Conservation (phyloP, 2,329 filamentous ascomycete species). For the Immersiporthe knoxdaviesiana region DNA sequence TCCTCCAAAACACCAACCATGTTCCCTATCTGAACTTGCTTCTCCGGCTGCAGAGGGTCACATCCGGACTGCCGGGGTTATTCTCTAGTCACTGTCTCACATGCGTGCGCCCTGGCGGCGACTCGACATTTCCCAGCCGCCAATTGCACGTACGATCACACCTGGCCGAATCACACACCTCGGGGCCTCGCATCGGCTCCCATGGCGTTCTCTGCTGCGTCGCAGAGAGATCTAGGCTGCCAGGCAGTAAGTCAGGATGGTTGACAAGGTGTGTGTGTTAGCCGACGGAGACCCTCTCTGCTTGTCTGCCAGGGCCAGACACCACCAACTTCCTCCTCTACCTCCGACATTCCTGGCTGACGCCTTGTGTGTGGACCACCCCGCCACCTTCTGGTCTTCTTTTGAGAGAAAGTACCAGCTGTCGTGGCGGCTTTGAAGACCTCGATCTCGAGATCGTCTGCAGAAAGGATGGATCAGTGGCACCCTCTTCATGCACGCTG, state of each 20-base stretch:
- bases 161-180: neutral
- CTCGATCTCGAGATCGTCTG: neutral
- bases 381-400: neutral
- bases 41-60: neutral
- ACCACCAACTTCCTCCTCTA: neutral
- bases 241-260: neutral
- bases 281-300: no score
- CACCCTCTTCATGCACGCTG: neutral
- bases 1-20: no score
- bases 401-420: neutral
- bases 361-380: neutral
- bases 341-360: neutral
- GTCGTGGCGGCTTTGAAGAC: neutral
- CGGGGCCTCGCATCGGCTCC: neutral
- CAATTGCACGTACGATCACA: neutral
- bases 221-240: neutral
- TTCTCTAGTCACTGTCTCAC: neutral
- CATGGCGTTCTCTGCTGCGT: neutral
- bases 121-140: neutral
- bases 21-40: neutral
- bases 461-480: neutral
- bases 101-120: neutral
- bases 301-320: neutral
- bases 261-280: neutral
- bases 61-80: neutral